A percentile compares a stretch with the other conserved stretches of the same genome.
Conservation (phyloP, 441 rosid genomes). For the Syzygium syzygioides region DNA sequence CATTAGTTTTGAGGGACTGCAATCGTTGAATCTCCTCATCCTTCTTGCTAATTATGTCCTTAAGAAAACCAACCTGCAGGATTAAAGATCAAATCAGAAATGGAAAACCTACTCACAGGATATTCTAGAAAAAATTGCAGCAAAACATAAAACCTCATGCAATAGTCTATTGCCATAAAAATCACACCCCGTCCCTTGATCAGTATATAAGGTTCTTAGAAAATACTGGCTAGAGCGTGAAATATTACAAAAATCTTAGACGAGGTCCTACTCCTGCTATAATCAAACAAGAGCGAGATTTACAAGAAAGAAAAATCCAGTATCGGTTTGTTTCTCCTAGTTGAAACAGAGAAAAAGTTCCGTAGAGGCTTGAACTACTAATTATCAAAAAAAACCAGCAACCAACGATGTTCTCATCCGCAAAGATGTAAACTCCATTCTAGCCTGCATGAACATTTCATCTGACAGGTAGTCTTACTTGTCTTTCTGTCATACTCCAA, state of each 20-base stretch:
- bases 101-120: not conserved
- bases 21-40: not conserved
- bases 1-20: constrained; percentile 4
- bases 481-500: not conserved
- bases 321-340: not conserved
- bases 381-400: not conserved
- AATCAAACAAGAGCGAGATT: not conserved
- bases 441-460: not conserved
- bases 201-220: not conserved
- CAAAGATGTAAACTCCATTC: not conserved
- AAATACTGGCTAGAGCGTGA: not conserved
- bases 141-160: not conserved
- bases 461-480: not conserved
- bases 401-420: not conserved
- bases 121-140: not conserved
- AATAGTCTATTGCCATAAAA: not conserved
- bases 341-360: not conserved
- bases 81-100: not conserved
- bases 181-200: not conserved
- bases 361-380: not conserved
- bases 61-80: not conserved
- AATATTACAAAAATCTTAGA: not conserved
- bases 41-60: not conserved
- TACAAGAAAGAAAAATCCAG: not conserved
- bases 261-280: not conserved